Evolutionary conservation across 2,329 filamentous ascomycete genomes (phyloP), one percentile per base, ranked within the genome.

Genomic region (Claviceps africana): DNA sequence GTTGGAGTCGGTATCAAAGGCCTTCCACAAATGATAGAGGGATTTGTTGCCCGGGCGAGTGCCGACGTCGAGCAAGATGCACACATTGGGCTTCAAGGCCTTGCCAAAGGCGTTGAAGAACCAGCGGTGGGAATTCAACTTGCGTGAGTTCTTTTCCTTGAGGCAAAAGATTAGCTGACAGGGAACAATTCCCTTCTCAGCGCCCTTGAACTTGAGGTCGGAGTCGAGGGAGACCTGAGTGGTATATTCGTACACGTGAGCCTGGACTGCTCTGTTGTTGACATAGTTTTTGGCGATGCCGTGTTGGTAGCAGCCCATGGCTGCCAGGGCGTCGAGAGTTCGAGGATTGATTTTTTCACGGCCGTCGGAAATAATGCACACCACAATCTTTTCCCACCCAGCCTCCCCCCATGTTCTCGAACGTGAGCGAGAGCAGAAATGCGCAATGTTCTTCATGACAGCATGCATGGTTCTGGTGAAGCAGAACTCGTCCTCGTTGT

Each of bases 401-500:
- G 88, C 82, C 60, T 95, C 94, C 40, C 93, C 94, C 93, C 93
- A 98, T 0, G 90, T 97, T 54, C 93, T 81, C 6, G 89, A 95
- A 66, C 93, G 91, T 51, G 84, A 86, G 51, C 93, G 83, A 21
- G 85, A 88, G 73, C 93, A 98, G 69, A 98, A 96, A 66, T 97
- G 93, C 15, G 87, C 83, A 61, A 98, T 91, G 66, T 98, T 98
- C 67, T 94, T 89, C 87, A 98, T 95, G 53, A 98, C 88, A 52
- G 91, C 93, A 66, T 97, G 88, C 91, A 98, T 97, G 1, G 93
- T 98, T 47, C 93, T 82, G 7, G 93, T 96, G 61, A 98, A 98
- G 64, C 89, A 82, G 61, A 95, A 88, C 65, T 97, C 93, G 68
- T 96, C 87, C 70, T 98, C 93, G 68, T 98, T 98, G 73, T 96